Base-by-base conservation (phyloP, 805 yeast genomes). In the Candida berthetii region DNA sequence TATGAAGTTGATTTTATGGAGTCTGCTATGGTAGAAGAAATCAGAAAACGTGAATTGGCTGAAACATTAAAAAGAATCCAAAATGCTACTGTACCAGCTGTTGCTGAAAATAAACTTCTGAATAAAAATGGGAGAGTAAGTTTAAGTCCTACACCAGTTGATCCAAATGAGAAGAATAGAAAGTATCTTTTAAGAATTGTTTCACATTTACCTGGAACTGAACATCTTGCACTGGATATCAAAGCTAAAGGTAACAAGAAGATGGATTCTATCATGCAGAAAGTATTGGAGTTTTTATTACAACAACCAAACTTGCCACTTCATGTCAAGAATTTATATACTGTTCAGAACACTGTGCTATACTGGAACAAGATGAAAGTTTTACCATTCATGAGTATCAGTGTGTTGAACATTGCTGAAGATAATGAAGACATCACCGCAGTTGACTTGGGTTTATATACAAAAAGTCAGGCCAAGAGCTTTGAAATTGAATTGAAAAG, bases 381-480 rank as follows among this genome's bases (percentile, higher is more conserved):
- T 9, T 25, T 38, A 14, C 51, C 53, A 2, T 52, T 44, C 22
- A 56, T 55, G 58, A 57, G 41, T 27, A 49, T 58, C 1, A 54
- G 48, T 15, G 42, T 48, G 7, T 40, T 60, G 19, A 41, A 41
- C 8, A 33, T 56, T 3, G 42, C 46, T 3, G 38, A 22, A 3
- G n/a, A 33, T 18, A 18, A 17, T 17, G 24, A 33, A 15, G 33
- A 36, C 7, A 48, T 45, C 3, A 40, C 50, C 2, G 31, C 19
- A 5, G 37, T 55, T 4, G 44, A 43, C 11, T 29, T 54, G 20
- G 49, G 43, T 0, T 31, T 60, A 6, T 51, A 53, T 28, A 49
- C 62, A 0, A 45, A 37, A 10, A 14, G 29, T 1, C 54, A 54
- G 29, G 50, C 53, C 1, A 36, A 13, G 1, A 37, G 38, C 6